Base-by-base conservation (phyloP, 2,329 filamentous ascomycete species). In the Lecanicillium sp. region DNA sequence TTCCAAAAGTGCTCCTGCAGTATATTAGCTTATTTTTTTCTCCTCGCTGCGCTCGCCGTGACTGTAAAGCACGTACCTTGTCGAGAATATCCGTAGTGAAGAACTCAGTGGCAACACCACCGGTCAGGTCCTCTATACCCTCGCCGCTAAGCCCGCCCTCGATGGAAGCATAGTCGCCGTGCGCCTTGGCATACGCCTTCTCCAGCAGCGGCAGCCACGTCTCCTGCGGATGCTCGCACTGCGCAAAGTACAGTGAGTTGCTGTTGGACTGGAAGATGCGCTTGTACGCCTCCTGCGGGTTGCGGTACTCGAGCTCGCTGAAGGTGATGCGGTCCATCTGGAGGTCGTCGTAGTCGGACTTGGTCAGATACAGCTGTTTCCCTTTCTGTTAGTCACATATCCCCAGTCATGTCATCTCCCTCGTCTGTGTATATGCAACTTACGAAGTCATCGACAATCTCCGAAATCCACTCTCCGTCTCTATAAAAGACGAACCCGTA, bases 401-500 rank as follows among this genome's bases (percentile, higher is more conserved):
- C 7, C n/a, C n/a, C 19, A 14, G 15, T 33, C 19, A 8, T n/a
- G 6, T 33, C 30, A 5, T 32, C 14, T n/a, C 7, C 7, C 12
- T 32, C 30, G n/a, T 24, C 36, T 33, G 26, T 7, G 12, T 7
- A 29, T 29, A 12, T 29, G 12, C 7, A 29, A 47, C 57, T 47
- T 55, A 71, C 67, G 54, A 77, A 77, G 57, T 79, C 76, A 47
- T 79, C 76, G 33, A 79, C 75, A 54, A 79, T 75, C 60, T 77
- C 75, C 1, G 72, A 77, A 54, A 75, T 69, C 75, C 86, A 91
- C 62, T 87, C 85, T 17, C 86, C 86, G 56, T 91, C 87, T 55
- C 87, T 78, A 64, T 86, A 80, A 60, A 93, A 91, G 10, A 93
- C 86, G 55, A 93, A 93, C 1, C 88, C 88, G 56, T 93, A 93